Evolutionary conservation across 768 basidiomycete genomes (phyloP), one percentile per base, ranked within the genome.

Genomic region (Dacryopinax primogenitus): DNA sequence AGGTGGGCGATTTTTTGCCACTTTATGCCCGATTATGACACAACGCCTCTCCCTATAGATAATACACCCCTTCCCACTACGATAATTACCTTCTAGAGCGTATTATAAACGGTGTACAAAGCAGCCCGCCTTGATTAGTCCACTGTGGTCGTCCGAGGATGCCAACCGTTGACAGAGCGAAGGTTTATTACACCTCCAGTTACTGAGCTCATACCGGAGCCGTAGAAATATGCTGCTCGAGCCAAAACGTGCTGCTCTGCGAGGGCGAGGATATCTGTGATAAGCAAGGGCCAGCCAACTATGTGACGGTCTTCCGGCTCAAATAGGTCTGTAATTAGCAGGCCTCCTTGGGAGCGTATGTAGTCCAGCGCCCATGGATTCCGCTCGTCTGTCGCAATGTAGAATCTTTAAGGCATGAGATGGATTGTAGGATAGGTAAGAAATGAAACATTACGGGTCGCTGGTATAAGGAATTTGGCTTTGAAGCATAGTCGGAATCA

Each of bases 241-340:
- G 75, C 67, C 66, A 80, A 68, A 63, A 76, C 63, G 32, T 73
- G 70, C 69, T 81, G 80, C 65, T 80, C 79, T 35, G 80, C 72
- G 33, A 80, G 71, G 13, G 75, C 78, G 26, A 77, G 67, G 32
- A 81, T 70, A 64, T 80, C 80, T 36, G 77, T 78, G 66, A 80
- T 21, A 64, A 81, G 66, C 62, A 80, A 67, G 18, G 75, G 70
- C 80, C 80, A 81, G 16, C 77, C 78, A 33, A 76, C 73, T 32
- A 67, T 68, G 7, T 73, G 72, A 1, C 73, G 72, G 33, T 68
- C 66, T 39, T 61, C 64, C 18, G 69, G 18, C 21, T 62, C 63
- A 16, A 68, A 28, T 26, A 68, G 44, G 45, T 68, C 68, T 13
- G 32, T 36, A 21, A 68, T 33, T 23, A 68, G 44, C n/a, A 68